These are phyloP conservation scores for Silene uniflora DNA, from an alignment of 148 eudicot genomes.

Conservation along the genomic window DNA sequence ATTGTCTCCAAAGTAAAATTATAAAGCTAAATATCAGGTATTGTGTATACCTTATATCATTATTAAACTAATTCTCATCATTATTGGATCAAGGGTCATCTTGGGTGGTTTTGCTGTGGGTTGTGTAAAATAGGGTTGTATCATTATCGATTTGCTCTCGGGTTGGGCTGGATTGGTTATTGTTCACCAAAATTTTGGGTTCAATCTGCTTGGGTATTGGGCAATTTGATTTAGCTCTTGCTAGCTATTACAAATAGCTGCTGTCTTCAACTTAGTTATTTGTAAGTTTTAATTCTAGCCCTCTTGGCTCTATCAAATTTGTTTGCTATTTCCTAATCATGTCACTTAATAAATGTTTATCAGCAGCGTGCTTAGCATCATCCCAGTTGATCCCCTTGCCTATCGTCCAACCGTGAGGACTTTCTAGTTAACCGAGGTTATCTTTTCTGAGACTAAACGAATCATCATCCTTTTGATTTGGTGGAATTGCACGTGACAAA, in stretches of 20 bases:
- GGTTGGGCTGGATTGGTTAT: not conserved
- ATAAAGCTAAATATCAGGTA: too few relatives aligned
- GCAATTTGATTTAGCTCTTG: too few relatives aligned
- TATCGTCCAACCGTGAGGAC: conserved; percentile 1
- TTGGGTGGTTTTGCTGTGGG: too few relatives aligned
- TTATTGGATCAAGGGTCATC: too few relatives aligned
- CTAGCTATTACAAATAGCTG: not conserved
- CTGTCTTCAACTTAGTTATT: not conserved
- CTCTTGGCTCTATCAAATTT: not conserved
- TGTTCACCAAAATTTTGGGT: too few relatives aligned
- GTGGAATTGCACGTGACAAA: conserved; percentile 10
- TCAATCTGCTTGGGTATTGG: too few relatives aligned
- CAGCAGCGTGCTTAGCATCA: conserved; percentile 3
- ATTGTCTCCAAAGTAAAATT: too few relatives aligned
- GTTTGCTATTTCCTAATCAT: not conserved
- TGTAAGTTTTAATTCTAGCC: not conserved
- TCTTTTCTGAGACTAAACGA: not conserved
- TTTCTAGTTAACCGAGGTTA: not conserved
- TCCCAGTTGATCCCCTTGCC: not conserved
- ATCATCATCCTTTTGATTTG: not conserved
- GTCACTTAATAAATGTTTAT: conserved; percentile 2
- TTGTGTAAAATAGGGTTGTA: too few relatives aligned
- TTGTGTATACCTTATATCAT: too few relatives aligned
- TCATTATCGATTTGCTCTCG: not conserved
- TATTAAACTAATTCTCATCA: too few relatives aligned